Evolutionary conservation across 371 early-diverging fungal species (phyloP).

Genomic region (Lichtheimia ramosa): DNA sequence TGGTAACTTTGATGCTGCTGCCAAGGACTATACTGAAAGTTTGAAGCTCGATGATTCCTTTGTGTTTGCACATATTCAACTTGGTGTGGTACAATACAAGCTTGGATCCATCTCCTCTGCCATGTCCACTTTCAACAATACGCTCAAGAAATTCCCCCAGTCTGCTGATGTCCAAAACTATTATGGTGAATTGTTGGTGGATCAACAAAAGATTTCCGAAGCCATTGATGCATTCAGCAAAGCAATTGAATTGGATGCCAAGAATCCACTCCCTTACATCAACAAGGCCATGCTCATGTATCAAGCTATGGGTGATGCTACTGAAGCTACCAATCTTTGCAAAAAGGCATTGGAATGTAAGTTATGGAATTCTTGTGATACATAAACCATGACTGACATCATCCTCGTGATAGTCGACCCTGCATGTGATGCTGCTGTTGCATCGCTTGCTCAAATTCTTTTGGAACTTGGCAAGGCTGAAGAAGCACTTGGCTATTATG

Average conservation of each 20-base stretch:
- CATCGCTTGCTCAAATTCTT: constrained; percentile 87
- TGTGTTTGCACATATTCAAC: constrained; percentile 92
- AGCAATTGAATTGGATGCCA: constrained; percentile 68
- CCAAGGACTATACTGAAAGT: constrained; percentile 82
- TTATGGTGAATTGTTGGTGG: constrained; percentile 92
- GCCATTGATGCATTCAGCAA: constrained; percentile 78
- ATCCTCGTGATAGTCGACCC: constrained; percentile 68
- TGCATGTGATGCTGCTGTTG: constrained; percentile 93
- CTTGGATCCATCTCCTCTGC: constrained; percentile 74
- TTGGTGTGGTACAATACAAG: constrained; percentile 93
- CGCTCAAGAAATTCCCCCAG: constrained; percentile 75
- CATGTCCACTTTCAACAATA: constrained; percentile 78
- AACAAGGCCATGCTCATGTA: constrained; percentile 93
- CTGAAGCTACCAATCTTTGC: constrained; percentile 77
- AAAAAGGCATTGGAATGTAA: constrained; percentile 77
- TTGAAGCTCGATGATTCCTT: constrained; percentile 81
- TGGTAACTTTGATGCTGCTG: constrained; percentile 76
- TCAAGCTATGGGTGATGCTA: constrained; percentile 77
- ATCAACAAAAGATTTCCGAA: constrained; percentile 79
- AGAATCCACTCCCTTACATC: constrained; percentile 90
- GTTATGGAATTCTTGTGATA: not conserved
- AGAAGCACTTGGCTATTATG: constrained; percentile 82
- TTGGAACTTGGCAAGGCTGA: constrained; percentile 84
- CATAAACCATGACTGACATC: not conserved
- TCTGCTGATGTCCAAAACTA: constrained; percentile 94